Conservation (phyloP, 805 yeast genomes). For the Priceomyces carsonii region DNA sequence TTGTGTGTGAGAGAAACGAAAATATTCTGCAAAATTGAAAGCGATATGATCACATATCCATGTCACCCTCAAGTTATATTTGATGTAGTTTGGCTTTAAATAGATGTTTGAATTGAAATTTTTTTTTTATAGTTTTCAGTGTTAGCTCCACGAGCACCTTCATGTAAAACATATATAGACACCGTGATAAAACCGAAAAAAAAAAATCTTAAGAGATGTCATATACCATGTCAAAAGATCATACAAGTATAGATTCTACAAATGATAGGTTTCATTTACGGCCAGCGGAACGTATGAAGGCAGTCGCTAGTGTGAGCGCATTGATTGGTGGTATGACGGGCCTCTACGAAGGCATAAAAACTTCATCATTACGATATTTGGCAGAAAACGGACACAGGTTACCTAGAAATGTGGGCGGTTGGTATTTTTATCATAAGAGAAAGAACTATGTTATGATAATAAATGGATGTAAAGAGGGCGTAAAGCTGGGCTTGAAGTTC, state of each 20-base stretch:
- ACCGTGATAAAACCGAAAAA: too few relatives aligned
- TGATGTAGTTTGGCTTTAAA: too few relatives aligned
- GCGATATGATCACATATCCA: too few relatives aligned
- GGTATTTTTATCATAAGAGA: conserved; percentile 86
- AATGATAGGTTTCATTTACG: conserved; percentile 52
- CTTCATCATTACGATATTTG: conserved; percentile 58
- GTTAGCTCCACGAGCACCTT: too few relatives aligned
- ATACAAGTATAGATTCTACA: conserved; percentile 2
- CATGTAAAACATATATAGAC: too few relatives aligned
- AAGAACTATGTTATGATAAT: conserved; percentile 73
- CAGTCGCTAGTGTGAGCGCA: conserved; percentile 34
- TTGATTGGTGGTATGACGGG: conserved; percentile 57
- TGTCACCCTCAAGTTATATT: too few relatives aligned
- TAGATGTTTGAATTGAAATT: too few relatives aligned
- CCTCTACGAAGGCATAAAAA: conserved; percentile 56
- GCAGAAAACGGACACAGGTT: conserved; percentile 83
- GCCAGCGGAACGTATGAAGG: conserved; percentile 46
- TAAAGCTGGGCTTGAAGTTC: conserved; percentile 35
- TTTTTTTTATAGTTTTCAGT: too few relatives aligned
- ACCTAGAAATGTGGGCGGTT: conserved; percentile 76
- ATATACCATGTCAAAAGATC: background rate
- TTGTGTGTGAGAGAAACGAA: too few relatives aligned
- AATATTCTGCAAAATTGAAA: too few relatives aligned
- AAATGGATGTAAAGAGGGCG: conserved; percentile 52
- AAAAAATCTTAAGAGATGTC: too few relatives aligned